Base-by-base conservation (phyloP, 176 grass and related monocot species). In the Elymus sibiricus region DNA sequence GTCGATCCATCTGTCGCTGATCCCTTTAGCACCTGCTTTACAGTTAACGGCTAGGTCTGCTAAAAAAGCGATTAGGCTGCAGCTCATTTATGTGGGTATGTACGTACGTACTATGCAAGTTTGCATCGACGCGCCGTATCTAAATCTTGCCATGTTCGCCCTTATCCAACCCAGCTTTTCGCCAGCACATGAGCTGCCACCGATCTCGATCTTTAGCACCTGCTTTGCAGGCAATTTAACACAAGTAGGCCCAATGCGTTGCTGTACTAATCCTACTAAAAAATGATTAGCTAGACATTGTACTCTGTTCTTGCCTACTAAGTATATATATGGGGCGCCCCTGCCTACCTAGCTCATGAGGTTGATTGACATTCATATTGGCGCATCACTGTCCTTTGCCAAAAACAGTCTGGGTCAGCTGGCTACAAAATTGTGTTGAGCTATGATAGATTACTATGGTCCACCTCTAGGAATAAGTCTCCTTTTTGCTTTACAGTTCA, bases 401-500 rank as follows among this genome's bases (percentile, higher is more conserved):
- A 2, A 74, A 13, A 74, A 62, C 6, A 32, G 70, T 17, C 11
- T 22, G 40, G 47, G 10, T 63, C 55, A 32, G 29, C 19, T 0
- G 19, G 26, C 38, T 59, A 3, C 38, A 44, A 44, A 61, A 14
- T 0, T 7, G 31, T 42, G 67, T 10, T 73, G 79, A 67, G 25
- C 14, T 62, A 31, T 24, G 55, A 9, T 64, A 0, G 22, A 39
- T 21, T 11, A n/a, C 67, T 22, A 1, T 76, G 55, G 67, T 49
- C 53, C 66, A 81, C 37, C 44, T 39, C 16, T 60, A 47, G 29
- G 53, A 56, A 56, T 2, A 19, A 22, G 1, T 44, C 7, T 60
- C 28, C 16, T 0, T 17, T 70, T 7, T 37, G 70, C 76, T 84
- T 84, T 87, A 88, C 81, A 88, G 89, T 84, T 85, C 76, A 88